A percentile compares a stretch with the other conserved stretches of the same genome.
Evolutionary conservation across 106 monocot genomes (phyloP).

Genomic region (Apostasia shenzhenica): DNA sequence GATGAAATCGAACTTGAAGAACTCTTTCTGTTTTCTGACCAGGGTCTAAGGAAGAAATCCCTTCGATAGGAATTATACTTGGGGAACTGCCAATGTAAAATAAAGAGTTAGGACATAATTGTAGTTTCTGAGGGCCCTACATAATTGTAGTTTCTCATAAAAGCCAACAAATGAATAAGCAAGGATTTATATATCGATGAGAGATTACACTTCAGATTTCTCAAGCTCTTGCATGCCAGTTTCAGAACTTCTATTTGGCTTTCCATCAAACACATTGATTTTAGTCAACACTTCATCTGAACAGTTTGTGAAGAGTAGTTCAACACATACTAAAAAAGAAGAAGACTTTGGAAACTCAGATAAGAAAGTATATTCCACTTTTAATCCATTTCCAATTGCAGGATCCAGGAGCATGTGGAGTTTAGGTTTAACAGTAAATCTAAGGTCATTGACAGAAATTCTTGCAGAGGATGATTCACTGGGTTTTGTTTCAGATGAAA

Average conservation of each 20-base stretch:
- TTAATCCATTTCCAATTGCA: constrained; percentile 57
- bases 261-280: constrained; percentile 45
- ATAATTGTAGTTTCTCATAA: neutral
- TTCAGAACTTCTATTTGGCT: constrained; percentile 25
- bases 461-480: constrained; percentile 31
- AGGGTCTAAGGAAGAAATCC: constrained; percentile 55
- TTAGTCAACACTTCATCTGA: constrained; percentile 45
- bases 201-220: constrained; percentile 53
- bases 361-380: constrained; percentile 65
- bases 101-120: neutral
- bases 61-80: constrained; percentile 51
- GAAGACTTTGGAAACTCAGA: constrained; percentile 51
- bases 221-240: constrained; percentile 29
- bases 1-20: constrained; percentile 69
- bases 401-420: constrained; percentile 58
- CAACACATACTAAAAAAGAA: constrained; percentile 48
- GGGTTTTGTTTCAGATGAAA: constrained; percentile 22
- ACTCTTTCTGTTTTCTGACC: constrained; percentile 45
- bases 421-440: constrained; percentile 37
- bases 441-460: constrained; percentile 75
- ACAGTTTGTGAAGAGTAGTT: constrained; percentile 62
- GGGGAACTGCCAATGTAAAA: constrained; percentile 20
- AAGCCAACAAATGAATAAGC: neutral
- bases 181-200: neutral
- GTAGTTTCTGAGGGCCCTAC: too few species aligned